Evolutionary conservation across 140 eudicot genomes (phyloP), one percentile per base, ranked within the genome.

Genomic region (Anethum foeniculum): DNA sequence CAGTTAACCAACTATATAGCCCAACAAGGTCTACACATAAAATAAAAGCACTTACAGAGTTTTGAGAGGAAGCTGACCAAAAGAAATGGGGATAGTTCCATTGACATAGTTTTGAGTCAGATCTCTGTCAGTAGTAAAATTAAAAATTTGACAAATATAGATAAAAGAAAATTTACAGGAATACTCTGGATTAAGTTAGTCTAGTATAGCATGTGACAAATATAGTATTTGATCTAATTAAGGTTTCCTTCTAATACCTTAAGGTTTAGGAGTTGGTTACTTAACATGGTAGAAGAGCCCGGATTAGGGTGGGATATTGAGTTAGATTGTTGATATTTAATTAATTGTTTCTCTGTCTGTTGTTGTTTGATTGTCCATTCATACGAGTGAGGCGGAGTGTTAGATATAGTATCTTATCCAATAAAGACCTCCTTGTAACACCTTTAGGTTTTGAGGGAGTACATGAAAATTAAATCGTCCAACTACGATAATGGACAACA

Each of bases 41-140:
- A n/a, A 39, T 32, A 38, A 39, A 72, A 93, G 86, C 72, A 89
- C 91, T 75, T 76, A 80, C 82, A 93, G 82, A 86, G 82, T 90
- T 76, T 76, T 82, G 25, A 93, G 85, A 49, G 86, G 90, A 85
- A 74, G 77, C 77, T 74, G 77, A 74, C 84, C 84, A 81, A 84
- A 91, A 10, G 83, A 72, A 78, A 69, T 87, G 2, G 98, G 97
- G 78, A 93, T 91, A 36, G 93, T 83, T 85, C 98, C 93, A 27
- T 80, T 93, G 82, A 93, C 84, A 78, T 86, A 84, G 88, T 93
- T 93, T 16, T 91, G 92, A 44, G 93, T 82, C 78, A 82, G 92
- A 75, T 76, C 77, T 74, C 77, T 72, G 49, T 72, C 30, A 7
- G 27, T 69, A 19, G 9, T 2, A 72, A 18, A 39, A 7, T 14